Base-by-base conservation (phyloP, 208 protist genomes). In the Herpetomonas tarakana region DNA sequence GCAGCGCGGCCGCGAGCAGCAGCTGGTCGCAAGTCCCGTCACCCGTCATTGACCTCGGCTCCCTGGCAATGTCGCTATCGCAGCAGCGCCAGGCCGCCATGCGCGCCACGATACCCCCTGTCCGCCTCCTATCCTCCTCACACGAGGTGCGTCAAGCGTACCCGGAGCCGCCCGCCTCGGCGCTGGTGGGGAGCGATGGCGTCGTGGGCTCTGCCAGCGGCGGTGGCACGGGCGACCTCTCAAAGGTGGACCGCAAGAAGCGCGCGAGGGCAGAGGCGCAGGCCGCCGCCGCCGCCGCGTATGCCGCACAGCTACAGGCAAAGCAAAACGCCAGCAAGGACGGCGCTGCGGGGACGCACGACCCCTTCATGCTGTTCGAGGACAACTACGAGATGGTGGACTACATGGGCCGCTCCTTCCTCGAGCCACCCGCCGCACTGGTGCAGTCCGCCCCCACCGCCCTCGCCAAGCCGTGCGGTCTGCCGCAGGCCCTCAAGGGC, bases 321-420 rank as follows among this genome's bases (percentile, higher is more conserved):
- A 3, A 7, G 24, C 18, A 46, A 4, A 16, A 21, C n/a, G 28
- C 35, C 52, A 28, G 60, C 2, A 22, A 46, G 21, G 58, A 63
- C 16, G 57, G 30, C 51, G 7, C 65, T 3, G 38, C 27, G 6
- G 25, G 39, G 30, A 11, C 39, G 7, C 2, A 21, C 11, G 55
- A 18, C 4, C 66, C 69, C 11, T 29, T 62, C 21, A 59, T 65
- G 26, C 31, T 59, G n/a, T 91, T 83, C 55, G 78, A 66, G 2
- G 60, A 75, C 1, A 76, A 71, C 0, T 81, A 84, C 46, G 68
- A 77, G 61, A 55, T 68, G 27, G 74, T 76, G 19, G 77, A 93
- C 57, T 88, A 93, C 70, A 61, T 91, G 38, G 87, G 87, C 35
- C 78, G 76, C 35, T 85, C 78, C 35, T 93, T 93, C 51, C 58